phyloP scores from a whole-genome alignment of 192 early-diverging fungal genomes.

The Entomortierella lignicola region DNA sequence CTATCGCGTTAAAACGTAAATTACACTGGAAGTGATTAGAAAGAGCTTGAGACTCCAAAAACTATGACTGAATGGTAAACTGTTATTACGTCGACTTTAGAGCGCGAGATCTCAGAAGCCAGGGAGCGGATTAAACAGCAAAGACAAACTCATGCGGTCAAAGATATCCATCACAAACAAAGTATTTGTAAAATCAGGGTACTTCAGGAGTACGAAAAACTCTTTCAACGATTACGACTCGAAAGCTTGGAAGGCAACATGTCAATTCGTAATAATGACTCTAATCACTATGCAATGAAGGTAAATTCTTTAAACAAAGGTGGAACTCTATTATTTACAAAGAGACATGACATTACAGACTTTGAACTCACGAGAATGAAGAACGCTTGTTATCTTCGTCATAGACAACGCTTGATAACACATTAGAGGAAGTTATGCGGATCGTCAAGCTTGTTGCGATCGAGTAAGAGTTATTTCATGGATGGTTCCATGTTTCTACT shows the following conservation, averaged over 20 bases:
- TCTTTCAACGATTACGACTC: not conserved
- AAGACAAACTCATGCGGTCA: conserved; percentile 22
- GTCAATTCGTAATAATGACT: not conserved
- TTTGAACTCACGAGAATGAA: not conserved
- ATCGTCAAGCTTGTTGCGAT: conserved; percentile 2
- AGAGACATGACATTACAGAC: not conserved
- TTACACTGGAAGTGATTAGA: not conserved
- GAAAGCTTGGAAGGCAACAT: not conserved
- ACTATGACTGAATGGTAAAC: not conserved
- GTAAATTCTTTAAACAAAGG: not conserved
- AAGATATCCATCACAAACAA: conserved; percentile 27
- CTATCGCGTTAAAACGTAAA: conserved; percentile 34
- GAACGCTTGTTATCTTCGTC: not conserved
- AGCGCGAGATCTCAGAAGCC: conserved; percentile 23
- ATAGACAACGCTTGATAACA: conserved; percentile 9
- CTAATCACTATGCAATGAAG: not conserved
- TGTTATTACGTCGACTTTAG: not conserved
- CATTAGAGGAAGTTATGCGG: not conserved
- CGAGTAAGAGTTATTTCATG: conserved; percentile 14
- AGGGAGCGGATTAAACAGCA: conserved; percentile 34
- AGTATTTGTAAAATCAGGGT: conserved; percentile 4
- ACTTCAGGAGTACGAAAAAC: conserved; percentile 15
- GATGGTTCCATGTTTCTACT: not conserved
- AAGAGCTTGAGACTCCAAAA: too few relatives aligned
- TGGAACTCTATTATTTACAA: not conserved